A percentile compares a stretch with the other conserved stretches of the same genome.
Conservation (phyloP, 2,329 filamentous ascomycete genomes). For the Arthrobotrys pseudoclavata region DNA sequence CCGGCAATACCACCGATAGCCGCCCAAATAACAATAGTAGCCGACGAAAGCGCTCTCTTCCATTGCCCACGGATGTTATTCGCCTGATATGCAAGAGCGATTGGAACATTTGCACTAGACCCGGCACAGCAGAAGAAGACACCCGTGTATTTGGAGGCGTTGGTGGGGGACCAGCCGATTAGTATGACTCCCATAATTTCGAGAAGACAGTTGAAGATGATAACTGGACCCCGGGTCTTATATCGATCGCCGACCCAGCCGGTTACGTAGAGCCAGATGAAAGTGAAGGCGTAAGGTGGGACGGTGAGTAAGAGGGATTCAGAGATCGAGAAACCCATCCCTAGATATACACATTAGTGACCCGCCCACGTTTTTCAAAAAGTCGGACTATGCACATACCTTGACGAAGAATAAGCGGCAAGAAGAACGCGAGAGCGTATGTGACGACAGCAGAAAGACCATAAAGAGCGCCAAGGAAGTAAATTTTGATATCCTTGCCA, state of each 20-base stretch:
- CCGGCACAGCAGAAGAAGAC: slow-evolving; percentile 81
- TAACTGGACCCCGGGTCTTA: slow-evolving; percentile 75
- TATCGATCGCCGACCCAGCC: slow-evolving; percentile 78
- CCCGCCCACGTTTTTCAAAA: not conserved
- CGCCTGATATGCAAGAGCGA: slow-evolving; percentile 82
- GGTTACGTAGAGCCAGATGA: slow-evolving; percentile 73
- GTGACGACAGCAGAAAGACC: slow-evolving; percentile 78
- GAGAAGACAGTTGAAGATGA: slow-evolving; percentile 76
- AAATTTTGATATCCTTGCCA: slow-evolving; percentile 63
- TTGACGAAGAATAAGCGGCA: slow-evolving; percentile 79
- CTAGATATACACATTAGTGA: slow-evolving; percentile 58
- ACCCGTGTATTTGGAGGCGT: slow-evolving; percentile 77
- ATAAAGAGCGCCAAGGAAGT: slow-evolving; percentile 70
- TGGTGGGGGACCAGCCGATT: slow-evolving; percentile 75
- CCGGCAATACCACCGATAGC: slow-evolving; percentile 84
- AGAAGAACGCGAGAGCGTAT: slow-evolving; percentile 83
- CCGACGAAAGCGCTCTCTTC: slow-evolving; percentile 84
- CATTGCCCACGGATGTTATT: slow-evolving; percentile 91
- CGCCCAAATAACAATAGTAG: slow-evolving; percentile 80
- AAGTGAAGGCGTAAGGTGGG: slow-evolving; percentile 77
- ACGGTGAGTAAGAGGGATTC: slow-evolving; percentile 79
- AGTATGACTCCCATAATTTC: slow-evolving; percentile 78
- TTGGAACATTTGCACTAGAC: slow-evolving; percentile 81
- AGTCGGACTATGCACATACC: slow-evolving; percentile 61
- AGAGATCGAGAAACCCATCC: slow-evolving; percentile 76